phyloP scores from a whole-genome alignment of 2,329 filamentous ascomycete genomes.

The Shiraia sp. region DNA sequence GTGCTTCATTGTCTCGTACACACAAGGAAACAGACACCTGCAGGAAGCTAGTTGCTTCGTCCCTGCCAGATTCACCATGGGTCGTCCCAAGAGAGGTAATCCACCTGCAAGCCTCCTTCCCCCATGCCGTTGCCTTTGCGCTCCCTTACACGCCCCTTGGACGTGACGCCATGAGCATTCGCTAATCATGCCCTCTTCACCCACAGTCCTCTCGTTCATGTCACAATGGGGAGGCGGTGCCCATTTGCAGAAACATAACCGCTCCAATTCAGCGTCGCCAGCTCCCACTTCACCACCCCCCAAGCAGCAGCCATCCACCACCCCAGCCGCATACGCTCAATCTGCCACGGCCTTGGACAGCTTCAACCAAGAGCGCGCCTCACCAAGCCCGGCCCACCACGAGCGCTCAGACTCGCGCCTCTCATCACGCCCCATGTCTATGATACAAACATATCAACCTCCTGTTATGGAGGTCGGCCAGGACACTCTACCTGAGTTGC shows the following conservation, averaged over 20 bases:
- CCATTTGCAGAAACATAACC: constrained; percentile 31
- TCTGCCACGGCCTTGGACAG: constrained; percentile 37
- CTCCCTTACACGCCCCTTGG: constrained; percentile 7
- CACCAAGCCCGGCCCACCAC: constrained; percentile 42
- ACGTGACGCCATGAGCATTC: constrained; percentile 14
- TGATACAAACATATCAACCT: constrained; percentile 83
- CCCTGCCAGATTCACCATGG: constrained; percentile 29
- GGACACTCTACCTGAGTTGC: constrained; percentile 88
- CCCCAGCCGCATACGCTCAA: constrained; percentile 24
- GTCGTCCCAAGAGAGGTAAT: constrained; percentile 44
- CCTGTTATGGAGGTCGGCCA: constrained; percentile 81
- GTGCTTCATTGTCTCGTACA: constrained; percentile 13
- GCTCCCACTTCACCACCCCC: constrained; percentile 41
- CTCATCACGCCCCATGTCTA: constrained; percentile 75
- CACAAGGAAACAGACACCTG: constrained; percentile 10
- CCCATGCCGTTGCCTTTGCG: constrained; percentile 5
- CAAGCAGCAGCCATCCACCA: constrained; percentile 31
- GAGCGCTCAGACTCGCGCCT: constrained; percentile 54
- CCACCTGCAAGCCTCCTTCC: constrained; percentile 11
- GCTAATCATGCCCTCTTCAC: constrained; percentile 32
- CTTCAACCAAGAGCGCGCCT: constrained; percentile 27
- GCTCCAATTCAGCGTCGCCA: constrained; percentile 30
- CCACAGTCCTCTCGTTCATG: constrained; percentile 83
- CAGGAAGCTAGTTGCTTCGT: constrained; percentile 14
- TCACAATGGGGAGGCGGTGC: constrained; percentile 68